Conservation (phyloP, 352 stramenopile species). For the Phytophthora foliorum region DNA sequence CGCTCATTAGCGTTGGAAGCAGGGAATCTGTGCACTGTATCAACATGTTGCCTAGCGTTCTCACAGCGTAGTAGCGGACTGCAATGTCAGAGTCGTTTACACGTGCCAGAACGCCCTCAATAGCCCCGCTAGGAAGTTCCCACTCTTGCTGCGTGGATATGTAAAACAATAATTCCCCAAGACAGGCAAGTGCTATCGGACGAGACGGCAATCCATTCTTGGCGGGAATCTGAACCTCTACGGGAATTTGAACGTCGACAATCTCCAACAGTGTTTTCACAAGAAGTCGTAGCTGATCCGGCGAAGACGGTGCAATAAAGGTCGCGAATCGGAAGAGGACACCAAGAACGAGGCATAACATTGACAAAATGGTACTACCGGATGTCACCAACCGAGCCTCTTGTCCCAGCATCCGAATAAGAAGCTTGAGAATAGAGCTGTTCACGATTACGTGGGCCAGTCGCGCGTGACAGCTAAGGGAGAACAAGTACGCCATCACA, state of each 20-base stretch:
- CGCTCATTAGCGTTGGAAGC: conserved; percentile 48
- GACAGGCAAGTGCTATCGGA: conserved; percentile 52
- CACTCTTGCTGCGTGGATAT: conserved; percentile 67
- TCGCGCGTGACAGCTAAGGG: conserved; percentile 58
- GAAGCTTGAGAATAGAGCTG: conserved; percentile 74
- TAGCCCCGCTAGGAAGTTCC: conserved; percentile 40
- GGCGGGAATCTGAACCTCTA: not conserved
- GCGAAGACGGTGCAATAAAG: conserved; percentile 71
- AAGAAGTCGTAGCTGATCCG: conserved; percentile 62
- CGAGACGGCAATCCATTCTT: conserved; percentile 27
- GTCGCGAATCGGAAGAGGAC: conserved; percentile 77
- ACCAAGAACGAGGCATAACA: conserved; percentile 70
- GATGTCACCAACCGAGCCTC: conserved; percentile 27
- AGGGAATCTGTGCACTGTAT: conserved; percentile 48
- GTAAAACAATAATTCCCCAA: conserved; percentile 85
- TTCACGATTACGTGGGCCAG: conserved; percentile 88
- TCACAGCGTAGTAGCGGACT: conserved; percentile 64
- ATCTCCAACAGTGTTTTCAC: conserved; percentile 48
- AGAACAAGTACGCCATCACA: conserved; percentile 69
- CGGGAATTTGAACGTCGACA: not conserved
- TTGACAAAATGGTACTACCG: conserved; percentile 38
- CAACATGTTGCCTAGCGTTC: conserved; percentile 74
- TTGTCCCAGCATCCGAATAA: conserved; percentile 63
- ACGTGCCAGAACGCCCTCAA: conserved; percentile 44
- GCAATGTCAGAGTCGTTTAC: conserved; percentile 55